phyloP scores from a whole-genome alignment of 2,329 filamentous ascomycete species.

The Aspergillus sergii region DNA sequence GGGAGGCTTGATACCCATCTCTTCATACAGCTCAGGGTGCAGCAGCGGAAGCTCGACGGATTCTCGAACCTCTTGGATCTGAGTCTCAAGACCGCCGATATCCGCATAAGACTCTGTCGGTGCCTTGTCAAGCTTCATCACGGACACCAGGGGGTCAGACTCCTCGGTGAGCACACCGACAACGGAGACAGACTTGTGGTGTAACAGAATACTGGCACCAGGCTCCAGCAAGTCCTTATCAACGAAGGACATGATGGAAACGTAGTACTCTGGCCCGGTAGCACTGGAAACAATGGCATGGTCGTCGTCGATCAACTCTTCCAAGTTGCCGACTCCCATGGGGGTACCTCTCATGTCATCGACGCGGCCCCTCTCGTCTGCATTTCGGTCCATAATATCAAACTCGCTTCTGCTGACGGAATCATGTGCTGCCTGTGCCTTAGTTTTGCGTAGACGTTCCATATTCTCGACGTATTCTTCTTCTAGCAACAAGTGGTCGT shows the following conservation, averaged over 20 bases:
- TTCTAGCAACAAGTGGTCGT: slow-evolving; percentile 94
- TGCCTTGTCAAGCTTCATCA: slow-evolving; percentile 99
- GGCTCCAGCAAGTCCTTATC: slow-evolving; percentile 98
- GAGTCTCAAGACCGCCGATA: slow-evolving; percentile 91
- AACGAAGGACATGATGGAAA: slow-evolving; percentile 99
- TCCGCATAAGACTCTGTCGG: slow-evolving; percentile 98
- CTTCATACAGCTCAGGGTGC: slow-evolving; percentile 96
- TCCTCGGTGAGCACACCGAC: slow-evolving; percentile 97
- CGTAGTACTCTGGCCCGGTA: slow-evolving; percentile 97
- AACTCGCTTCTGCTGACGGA: slow-evolving; percentile 61
- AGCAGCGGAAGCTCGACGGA: slow-evolving; percentile 93
- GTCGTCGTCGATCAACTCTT: slow-evolving; percentile 99
- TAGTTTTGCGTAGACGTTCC: slow-evolving; percentile 90
- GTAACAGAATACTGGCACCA: slow-evolving; percentile 89
- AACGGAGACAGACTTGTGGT: slow-evolving; percentile 97
- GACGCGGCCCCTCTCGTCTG: slow-evolving; percentile 90
- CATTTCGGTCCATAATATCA: slow-evolving; percentile 82
- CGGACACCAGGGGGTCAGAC: slow-evolving; percentile 89
- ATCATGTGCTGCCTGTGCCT: slow-evolving; percentile 66
- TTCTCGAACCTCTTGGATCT: slow-evolving; percentile 97
- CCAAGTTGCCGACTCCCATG: slow-evolving; percentile 96
- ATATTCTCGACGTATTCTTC: slow-evolving; percentile 99
- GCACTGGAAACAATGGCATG: slow-evolving; percentile 98
- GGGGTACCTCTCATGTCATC: slow-evolving; percentile 98
- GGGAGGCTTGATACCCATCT: slow-evolving; percentile 99